Conservation (phyloP, 441 rosid genomes). For the Arabidopsis hybrid region DNA sequence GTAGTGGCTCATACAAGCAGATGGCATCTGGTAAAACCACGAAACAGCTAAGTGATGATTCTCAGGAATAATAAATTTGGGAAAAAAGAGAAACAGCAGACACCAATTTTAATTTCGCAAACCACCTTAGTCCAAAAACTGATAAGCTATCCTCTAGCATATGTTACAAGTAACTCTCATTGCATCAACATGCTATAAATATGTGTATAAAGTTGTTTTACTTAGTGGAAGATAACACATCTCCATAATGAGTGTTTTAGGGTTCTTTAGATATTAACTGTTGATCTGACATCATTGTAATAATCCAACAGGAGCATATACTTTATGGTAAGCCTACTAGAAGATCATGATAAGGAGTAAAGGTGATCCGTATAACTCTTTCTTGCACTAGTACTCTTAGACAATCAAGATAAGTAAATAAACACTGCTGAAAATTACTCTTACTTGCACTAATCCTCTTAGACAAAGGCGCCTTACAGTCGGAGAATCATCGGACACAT, state of each 20-base stretch:
- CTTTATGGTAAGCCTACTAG: constrained; percentile 2
- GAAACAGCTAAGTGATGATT: constrained; percentile 17
- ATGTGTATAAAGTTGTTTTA: constrained; percentile 6
- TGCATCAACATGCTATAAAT: constrained; percentile 22
- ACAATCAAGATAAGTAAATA: constrained; percentile 28
- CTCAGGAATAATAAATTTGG: constrained; percentile 25
- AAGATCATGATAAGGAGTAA: background rate
- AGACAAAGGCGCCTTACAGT: constrained; percentile 96
- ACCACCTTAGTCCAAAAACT: constrained; percentile 10
- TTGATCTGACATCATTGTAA: constrained; percentile 13
- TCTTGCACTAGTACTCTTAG: constrained; percentile 28
- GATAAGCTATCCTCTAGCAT: constrained; percentile 18
- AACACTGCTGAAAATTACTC: constrained; percentile 21
- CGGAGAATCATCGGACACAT: constrained; percentile 97
- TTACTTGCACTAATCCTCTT: constrained; percentile 95
- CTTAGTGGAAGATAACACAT: background rate
- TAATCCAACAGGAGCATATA: constrained; percentile 6
- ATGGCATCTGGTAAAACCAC: constrained; percentile 75
- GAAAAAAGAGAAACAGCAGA: constrained; percentile 16
- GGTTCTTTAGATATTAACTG: constrained; percentile 13
- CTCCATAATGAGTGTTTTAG: background rate
- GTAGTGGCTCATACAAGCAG: constrained; percentile 78
- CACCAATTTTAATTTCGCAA: background rate
- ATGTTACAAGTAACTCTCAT: constrained; percentile 9
- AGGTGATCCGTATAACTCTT: constrained; percentile 14